Base-by-base conservation (phyloP, 495 filamentous ascomycete genomes). In the Xylaria telfairii region DNA sequence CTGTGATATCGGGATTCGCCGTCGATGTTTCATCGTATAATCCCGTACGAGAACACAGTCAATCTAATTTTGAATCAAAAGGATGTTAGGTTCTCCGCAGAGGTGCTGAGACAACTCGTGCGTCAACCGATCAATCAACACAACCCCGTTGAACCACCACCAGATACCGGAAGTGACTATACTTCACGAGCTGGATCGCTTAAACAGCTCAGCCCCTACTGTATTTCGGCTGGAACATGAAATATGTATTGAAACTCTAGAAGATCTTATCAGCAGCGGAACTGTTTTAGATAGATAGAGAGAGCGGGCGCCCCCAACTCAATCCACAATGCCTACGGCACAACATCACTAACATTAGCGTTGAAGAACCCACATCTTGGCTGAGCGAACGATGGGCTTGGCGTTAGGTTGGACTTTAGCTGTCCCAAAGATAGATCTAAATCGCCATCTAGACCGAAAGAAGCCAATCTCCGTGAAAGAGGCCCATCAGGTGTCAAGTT, bases 261-360 rank as follows among this genome's bases (percentile, higher is more conserved):
- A 42, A 24, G 34, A 62, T 28, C 34, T 24, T 19, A 62, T 41
- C 59, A 62, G 32, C 19, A 59, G 17, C 30, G 19, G 32, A 41
- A 28, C 37, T 26, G 24, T 42, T 62, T 28, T 28, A 42, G 37
- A 42, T 62, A 62, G 37, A 42, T n/a, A n/a, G n/a, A n/a, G n/a
- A n/a, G n/a, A n/a, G n/a, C n/a, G n/a, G n/a, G 59, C 13, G 28
- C 19, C 21, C 13, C 30, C 54, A 62, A 17, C 37, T 42, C 34
- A 17, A 37, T n/a, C 37, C 59, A 62, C 59, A 41, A 59, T 59
- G 32, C 59, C 59, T 37, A 62, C 37, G 42, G 17, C 56, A 42
- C 59, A 41, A 17, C 21, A 42, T 42, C 59, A 37, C 56, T 59
- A 21, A 37, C 21, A 62, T 42, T 62, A 62, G 34, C 4, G 37